Percentiles rank a stretch among this genome's conserved stretches.
These are phyloP conservation scores for Sporothrix variecibatus DNA, from an alignment of 2,329 filamentous ascomycete genomes.

Conservation along the genomic window DNA sequence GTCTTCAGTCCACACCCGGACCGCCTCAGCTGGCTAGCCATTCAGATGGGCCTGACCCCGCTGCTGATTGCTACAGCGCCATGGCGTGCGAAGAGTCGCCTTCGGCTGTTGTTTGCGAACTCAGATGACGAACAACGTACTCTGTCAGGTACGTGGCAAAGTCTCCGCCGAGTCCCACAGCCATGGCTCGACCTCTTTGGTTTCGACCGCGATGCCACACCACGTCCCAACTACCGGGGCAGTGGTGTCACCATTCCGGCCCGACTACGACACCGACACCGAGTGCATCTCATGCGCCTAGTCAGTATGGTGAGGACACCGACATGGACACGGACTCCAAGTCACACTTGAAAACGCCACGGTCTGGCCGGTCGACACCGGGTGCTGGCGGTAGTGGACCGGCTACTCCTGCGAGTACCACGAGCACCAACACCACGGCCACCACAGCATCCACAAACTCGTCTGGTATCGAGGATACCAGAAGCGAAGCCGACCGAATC, in stretches of 20 bases:
- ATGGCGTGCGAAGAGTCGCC: constrained; percentile 28
- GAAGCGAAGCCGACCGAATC: constrained; percentile 27
- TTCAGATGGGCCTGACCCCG: constrained; percentile 31
- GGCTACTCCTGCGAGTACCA: neutral
- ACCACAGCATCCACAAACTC: neutral
- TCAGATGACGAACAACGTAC: constrained; percentile 31
- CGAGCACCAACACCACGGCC: neutral
- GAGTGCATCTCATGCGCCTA: neutral
- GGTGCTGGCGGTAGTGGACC: neutral
- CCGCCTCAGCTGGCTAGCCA: constrained; percentile 32
- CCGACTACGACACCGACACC: neutral
- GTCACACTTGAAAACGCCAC: neutral
- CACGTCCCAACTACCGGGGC: neutral
- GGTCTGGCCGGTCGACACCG: neutral
- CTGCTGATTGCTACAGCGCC: constrained; percentile 31
- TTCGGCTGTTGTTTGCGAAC: constrained; percentile 29
- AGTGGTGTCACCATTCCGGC: constrained; percentile 20
- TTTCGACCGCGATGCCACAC: constrained; percentile 20
- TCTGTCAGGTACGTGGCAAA: constrained; percentile 30
- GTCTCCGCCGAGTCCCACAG: constrained; percentile 29
- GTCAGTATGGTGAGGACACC: neutral
- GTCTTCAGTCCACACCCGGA: constrained; percentile 32
- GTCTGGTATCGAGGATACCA: neutral
- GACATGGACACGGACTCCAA: neutral
- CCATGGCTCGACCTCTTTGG: constrained; percentile 32